Conservation (phyloP, 2,329 filamentous ascomycete species). For the Colletotrichum gloeosporioides region DNA sequence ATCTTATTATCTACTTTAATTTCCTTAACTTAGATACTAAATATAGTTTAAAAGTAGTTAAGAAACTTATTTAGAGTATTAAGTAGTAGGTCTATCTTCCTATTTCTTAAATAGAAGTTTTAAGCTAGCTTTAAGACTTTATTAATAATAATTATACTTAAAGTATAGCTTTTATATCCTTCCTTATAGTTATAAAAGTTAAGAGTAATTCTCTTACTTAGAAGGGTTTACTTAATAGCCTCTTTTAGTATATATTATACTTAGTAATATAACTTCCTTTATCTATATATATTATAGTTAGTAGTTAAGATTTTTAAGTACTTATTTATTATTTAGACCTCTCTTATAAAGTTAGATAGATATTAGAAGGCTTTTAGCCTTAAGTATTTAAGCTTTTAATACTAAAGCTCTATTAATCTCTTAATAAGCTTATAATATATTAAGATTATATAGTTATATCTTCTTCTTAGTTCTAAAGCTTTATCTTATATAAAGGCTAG, state of each 20-base stretch:
- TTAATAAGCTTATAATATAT: neutral
- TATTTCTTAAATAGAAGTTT: neutral
- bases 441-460: neutral
- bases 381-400: neutral
- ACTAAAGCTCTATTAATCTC: neutral
- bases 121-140: neutral
- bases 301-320: neutral
- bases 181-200: neutral
- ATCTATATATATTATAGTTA: neutral
- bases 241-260: neutral
- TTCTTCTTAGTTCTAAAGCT: neutral
- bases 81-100: neutral
- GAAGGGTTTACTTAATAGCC: neutral
- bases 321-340: neutral
- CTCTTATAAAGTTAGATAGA: neutral
- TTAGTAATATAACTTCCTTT: neutral
- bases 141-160: neutral
- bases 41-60: neutral
- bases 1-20: neutral
- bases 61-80: neutral
- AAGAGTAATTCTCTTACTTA: neutral
- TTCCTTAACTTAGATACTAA: neutral
- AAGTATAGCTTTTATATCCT: neutral
- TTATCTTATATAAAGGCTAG: neutral
- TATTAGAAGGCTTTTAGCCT: accelerated